Evolutionary conservation across 441 rosid genomes (phyloP).

Genomic region (Croton laevigatus): DNA sequence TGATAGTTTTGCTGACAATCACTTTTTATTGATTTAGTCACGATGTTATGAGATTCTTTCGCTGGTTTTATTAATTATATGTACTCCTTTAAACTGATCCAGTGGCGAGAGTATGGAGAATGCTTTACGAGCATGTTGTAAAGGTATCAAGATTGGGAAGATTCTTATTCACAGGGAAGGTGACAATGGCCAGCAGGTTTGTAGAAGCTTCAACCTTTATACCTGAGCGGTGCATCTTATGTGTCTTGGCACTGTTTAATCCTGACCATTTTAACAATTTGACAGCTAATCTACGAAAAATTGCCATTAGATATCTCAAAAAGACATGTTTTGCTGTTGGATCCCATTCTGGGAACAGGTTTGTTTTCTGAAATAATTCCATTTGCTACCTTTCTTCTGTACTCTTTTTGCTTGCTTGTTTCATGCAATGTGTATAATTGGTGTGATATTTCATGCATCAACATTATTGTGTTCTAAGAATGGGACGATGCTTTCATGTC

Average conservation of each 20-base stretch:
- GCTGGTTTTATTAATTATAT: neutral
- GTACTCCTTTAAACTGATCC: conserved; percentile 20
- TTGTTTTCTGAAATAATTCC: conserved; percentile 12
- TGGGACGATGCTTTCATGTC: neutral
- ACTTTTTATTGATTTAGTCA: neutral
- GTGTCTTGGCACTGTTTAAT: conserved; percentile 12
- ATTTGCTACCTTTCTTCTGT: neutral
- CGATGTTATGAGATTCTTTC: neutral
- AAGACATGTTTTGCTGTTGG: conserved; percentile 86
- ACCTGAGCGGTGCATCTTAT: neutral
- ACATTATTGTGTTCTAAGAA: neutral
- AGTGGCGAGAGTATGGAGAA: conserved; percentile 99
- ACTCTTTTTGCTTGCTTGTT: neutral
- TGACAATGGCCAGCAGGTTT: conserved; percentile 95
- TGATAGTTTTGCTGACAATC: neutral
- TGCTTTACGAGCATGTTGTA: conserved; percentile 93
- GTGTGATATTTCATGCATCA: neutral
- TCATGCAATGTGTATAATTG: no score
- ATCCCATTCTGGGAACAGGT: conserved; percentile 99
- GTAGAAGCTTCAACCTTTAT: conserved; percentile 22
- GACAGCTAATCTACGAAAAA: conserved; percentile 91
- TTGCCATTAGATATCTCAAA: conserved; percentile 86
- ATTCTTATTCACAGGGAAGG: conserved; percentile 97
- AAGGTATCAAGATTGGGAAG: conserved; percentile 97
- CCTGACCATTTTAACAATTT: conserved; percentile 24